Conservation (phyloP, 2,329 filamentous ascomycete genomes). For the Neonectria coccinea region DNA sequence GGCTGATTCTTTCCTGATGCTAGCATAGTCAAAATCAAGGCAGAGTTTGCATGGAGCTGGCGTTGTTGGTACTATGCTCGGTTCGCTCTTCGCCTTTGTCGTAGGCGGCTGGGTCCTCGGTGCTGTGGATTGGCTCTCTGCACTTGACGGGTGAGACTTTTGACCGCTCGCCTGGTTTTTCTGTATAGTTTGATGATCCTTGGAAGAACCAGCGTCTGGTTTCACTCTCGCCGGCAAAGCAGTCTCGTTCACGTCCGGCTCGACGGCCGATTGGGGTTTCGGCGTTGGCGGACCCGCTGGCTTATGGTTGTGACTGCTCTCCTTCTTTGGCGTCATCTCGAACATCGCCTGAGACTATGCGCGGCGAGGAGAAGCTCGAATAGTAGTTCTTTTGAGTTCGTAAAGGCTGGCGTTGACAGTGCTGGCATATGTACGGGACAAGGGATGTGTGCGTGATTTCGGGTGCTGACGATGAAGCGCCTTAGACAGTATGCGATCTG, state of each 20-base stretch:
- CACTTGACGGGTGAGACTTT: neutral
- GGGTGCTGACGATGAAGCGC: neutral
- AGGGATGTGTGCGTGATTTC: neutral
- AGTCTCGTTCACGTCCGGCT: neutral
- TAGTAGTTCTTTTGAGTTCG: neutral
- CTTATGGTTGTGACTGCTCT: neutral
- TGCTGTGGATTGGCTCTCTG: neutral
- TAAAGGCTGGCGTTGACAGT: neutral
- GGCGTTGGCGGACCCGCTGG: neutral
- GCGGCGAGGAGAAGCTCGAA: neutral
- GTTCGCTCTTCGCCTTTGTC: neutral
- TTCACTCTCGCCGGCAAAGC: neutral
- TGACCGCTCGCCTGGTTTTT: neutral
- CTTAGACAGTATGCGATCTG: too few relatives aligned
- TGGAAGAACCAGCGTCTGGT: neutral
- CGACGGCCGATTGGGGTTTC: neutral
- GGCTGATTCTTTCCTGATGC: slow-evolving; percentile 3
- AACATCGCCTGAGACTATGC: neutral
- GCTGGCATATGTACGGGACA: too few relatives aligned
- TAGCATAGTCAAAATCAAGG: slow-evolving; percentile 12
- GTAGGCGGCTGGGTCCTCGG: neutral
- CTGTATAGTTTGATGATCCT: too few relatives aligned
- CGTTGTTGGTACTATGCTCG: neutral
- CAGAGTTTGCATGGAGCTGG: neutral
- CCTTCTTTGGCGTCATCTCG: neutral